Base-by-base conservation (phyloP, 495 filamentous ascomycete genomes). In the Cudoniella acicularis region DNA sequence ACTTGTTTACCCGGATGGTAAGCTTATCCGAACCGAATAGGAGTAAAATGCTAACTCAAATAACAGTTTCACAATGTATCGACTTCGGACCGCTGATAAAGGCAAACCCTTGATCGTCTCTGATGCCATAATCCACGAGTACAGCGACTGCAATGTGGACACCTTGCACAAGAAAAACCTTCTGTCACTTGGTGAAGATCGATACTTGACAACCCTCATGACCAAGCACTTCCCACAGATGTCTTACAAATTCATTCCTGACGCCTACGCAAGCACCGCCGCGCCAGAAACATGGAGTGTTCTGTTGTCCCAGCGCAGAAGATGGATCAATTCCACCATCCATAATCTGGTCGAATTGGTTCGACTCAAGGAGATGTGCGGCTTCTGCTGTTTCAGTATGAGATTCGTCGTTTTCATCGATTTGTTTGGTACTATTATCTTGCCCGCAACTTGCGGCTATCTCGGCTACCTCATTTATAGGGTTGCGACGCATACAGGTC, bases 321-420 rank as follows among this genome's bases (percentile, higher is more conserved):
- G 94, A 54, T 98, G 94, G 94, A 98, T 98, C 74, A 98, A 98
- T 73, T 97, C 93, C 1, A 98, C 94, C 21, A 83, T 98, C 52
- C 94, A 98, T 79, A 98, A 98, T 67, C 70, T 98, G 66, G 87
- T 83, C 16, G 94, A 98, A 73, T 75, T 98, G 66, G 87, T 96
- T 60, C 84, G 85, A 61, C 79, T 98, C 41, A 83, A 89, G 65
- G 89, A 98, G 64, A 85, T 98, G 70, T 98, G 94, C 68, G 94
- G 94, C 54, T 98, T 98, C 85, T 98, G 94, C 74, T 97, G 90
- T 74, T 98, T 98, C 79, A 92, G 89, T 57, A 98, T 98, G 94
- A 87, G 94, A 54, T 98, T 98, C 68, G 85, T 98, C 49, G 94
- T 98, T 56, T 87, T 98, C 63, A 86, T 98, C 63, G 94, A 98